Percentiles rank a stretch among this genome's conserved stretches.
Conservation (phyloP, 2,329 filamentous ascomycete genomes). For the Huntiella omanensis region DNA sequence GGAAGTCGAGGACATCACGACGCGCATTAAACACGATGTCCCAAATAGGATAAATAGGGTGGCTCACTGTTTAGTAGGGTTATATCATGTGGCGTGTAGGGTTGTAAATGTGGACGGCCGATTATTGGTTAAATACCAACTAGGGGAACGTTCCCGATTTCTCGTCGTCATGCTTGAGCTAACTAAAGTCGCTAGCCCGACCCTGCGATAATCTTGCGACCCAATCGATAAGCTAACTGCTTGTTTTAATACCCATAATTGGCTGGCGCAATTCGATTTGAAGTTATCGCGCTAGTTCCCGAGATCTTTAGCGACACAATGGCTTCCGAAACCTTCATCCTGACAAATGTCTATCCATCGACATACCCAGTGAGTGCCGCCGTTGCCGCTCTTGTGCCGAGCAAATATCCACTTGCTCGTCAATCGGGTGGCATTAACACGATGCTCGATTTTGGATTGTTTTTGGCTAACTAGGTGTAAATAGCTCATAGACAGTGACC, state of each 20-base stretch:
- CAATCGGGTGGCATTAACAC: no score
- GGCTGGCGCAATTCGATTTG: no score
- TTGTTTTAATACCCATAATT: no score
- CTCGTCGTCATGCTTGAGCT: background rate
- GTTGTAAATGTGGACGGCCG: no score
- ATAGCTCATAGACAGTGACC: slow-evolving; percentile 97
- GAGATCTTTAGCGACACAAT: background rate
- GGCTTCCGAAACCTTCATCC: background rate
- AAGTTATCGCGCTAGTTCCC: background rate
- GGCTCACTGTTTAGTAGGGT: background rate
- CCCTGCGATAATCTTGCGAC: background rate
- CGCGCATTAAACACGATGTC: slow-evolving; percentile 5
- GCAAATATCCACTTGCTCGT: no score
- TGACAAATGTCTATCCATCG: no score
- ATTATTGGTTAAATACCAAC: no score
- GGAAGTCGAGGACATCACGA: background rate
- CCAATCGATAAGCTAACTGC: background rate
- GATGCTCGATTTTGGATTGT: background rate
- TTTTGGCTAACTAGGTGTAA: slow-evolving; percentile 12
- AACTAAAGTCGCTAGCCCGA: background rate
- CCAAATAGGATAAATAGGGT: slow-evolving; percentile 7
- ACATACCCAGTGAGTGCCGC: no score
- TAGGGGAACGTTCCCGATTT: no score
- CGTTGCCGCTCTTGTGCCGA: no score
- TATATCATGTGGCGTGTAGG: background rate